Base-by-base conservation (phyloP, 192 early-diverging fungal species). In the Umbelopsis sp. region DNA sequence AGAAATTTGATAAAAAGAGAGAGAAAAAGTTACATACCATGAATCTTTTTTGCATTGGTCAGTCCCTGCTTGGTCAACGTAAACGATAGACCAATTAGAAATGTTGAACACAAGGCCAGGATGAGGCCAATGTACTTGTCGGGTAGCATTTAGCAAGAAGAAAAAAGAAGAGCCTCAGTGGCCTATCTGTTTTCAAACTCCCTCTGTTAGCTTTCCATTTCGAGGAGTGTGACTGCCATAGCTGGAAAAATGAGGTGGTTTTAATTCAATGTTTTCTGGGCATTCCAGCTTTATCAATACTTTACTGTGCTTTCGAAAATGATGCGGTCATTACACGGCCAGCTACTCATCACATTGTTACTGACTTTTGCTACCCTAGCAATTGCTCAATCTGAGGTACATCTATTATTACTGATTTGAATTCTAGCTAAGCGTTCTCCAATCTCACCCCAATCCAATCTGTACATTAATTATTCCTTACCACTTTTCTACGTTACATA, bases 41-140 rank as follows among this genome's bases (percentile, higher is more conserved):
- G 89, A 59, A 82, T 80, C 25, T 80, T 77, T 65, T 85, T 86
- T n/a, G 91, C 83, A 77, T 94, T 92, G 66, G 95, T 90, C 32
- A 98, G 84, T 25, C 95, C 97, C 73, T 91, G 94, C 83, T 98
- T 98, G 62, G 96, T 96, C 72, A 98, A 82, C 49, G 97, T 91
- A 78, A 97, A 97, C 56, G 92, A 94, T 36, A 89, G 90, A 41
- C 96, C 96, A 75, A 98, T 98, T 73, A 96, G 86, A 52, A 94
- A 69, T 59, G 92, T 91, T 22, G 96, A 98, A 54, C 90, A 83
- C 75, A 98, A 86, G 73, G 96, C 95, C 62, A 98, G 84, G 26
- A 87, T 87, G 79, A 98, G 89, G 53, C 96, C 96, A 74, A 96
- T 91, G 73, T 91, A 91, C 73, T 91, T 94, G 72, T 92, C 91